Evolutionary conservation across 2,329 filamentous ascomycete genomes (phyloP).

Genomic region (Cladosporium oxysporum): DNA sequence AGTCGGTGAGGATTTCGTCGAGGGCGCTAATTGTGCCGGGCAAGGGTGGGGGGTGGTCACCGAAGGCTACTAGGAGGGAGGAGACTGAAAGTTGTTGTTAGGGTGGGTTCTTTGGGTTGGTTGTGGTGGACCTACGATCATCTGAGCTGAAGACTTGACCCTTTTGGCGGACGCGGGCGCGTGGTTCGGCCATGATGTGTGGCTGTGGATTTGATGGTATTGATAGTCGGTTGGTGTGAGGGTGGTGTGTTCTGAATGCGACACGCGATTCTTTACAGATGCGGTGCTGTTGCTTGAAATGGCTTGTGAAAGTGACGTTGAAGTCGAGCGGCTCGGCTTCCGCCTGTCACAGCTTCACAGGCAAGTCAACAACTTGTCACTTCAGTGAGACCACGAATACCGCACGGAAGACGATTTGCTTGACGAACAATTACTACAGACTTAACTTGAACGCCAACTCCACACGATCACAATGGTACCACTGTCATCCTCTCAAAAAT

Average conservation of each 20-base stretch:
- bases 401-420: not conserved
- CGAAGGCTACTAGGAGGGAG: slow-evolving; percentile 75
- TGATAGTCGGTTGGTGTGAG: not conserved
- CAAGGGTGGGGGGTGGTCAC: slow-evolving; percentile 68
- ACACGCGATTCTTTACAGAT: not conserved
- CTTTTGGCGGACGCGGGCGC: slow-evolving; percentile 50
- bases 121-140: slow-evolving; percentile 34
- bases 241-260: not conserved
- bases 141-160: slow-evolving; percentile 48
- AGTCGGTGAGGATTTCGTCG: slow-evolving; percentile 95
- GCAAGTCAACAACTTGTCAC: slow-evolving; percentile 17
- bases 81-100: slow-evolving; percentile 13
- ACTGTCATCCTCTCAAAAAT: not conserved
- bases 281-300: not conserved
- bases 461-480: slow-evolving; percentile 21
- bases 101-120: slow-evolving; percentile 31
- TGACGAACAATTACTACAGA: not conserved
- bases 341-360: not conserved
- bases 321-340: slow-evolving; percentile 13
- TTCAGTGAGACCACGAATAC: slow-evolving; percentile 6
- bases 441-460: not conserved
- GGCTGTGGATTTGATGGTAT: not conserved
- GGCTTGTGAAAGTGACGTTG: slow-evolving; percentile 21
- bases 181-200: slow-evolving; percentile 49
- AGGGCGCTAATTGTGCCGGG: slow-evolving; percentile 82